Percentiles rank a stretch among this genome's conserved stretches.
These are phyloP conservation scores for Solanum etuberosum DNA, from an alignment of 257 asterid genomes.

Conservation along the genomic window DNA sequence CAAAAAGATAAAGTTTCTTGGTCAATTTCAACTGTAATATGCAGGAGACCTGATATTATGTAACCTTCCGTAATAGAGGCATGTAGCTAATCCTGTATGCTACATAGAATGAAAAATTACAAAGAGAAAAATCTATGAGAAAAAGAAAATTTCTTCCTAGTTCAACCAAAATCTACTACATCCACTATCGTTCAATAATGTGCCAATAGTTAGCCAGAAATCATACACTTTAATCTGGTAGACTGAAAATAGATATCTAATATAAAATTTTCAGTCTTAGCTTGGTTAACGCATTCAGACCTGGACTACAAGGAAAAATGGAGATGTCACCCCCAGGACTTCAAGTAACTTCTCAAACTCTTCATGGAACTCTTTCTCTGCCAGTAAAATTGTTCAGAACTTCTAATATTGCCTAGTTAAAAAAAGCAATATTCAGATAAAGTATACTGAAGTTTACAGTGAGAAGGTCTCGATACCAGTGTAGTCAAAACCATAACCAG, in stretches of 20 bases:
- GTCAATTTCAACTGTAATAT: background rate
- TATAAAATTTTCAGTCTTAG: background rate
- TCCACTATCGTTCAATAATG: background rate
- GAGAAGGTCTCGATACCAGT: slow-evolving; percentile 41
- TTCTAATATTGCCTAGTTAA: slow-evolving; percentile 5
- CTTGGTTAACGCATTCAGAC: slow-evolving; percentile 25
- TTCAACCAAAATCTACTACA: background rate
- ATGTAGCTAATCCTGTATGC: background rate
- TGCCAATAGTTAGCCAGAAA: background rate
- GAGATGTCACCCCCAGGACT: slow-evolving; percentile 56
- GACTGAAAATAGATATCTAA: background rate
- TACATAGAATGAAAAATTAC: background rate
- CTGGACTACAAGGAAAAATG: slow-evolving; percentile 86
- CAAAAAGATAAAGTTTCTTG: background rate
- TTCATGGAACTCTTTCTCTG: slow-evolving; percentile 95
- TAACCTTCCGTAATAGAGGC: background rate
- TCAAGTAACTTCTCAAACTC: slow-evolving; percentile 73
- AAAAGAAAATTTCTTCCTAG: background rate
- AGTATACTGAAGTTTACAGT: background rate
- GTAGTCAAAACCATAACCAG: slow-evolving; percentile 92
- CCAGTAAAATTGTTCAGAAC: slow-evolving; percentile 3
- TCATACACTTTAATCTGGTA: background rate
- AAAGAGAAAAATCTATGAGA: background rate
- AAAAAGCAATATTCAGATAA: background rate
- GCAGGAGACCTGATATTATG: background rate